Evolutionary conservation across 2,329 filamentous ascomycete genomes (phyloP), one percentile per base, ranked within the genome.

Genomic region (Sclerotinia borealis): DNA sequence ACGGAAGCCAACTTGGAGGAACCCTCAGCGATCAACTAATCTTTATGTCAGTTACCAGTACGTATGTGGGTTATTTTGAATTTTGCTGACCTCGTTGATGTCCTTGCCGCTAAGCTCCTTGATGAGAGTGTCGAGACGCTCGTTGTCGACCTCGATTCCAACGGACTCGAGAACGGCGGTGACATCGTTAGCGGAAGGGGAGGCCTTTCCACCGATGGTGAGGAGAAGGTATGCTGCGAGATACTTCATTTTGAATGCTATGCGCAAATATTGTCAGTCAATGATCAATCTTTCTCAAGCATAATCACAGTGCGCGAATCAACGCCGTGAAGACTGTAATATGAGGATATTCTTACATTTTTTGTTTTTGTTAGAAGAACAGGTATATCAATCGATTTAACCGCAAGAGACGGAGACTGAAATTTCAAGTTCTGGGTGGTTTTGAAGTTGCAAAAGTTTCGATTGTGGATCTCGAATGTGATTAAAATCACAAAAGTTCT

Each of bases 361-460:
- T 22, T 56, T 50, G 66, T 56, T 64, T 64, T 63, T 63, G 67
- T 69, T 69, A 34, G 64, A 66, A 65, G 73, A 92, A 93, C 90
- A 89, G 84, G 90, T 93, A 90, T 89, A 83, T 92, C 93, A 98
- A 98, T 98, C 93, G 87, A 89, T 96, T 98, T 96, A 96, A 97
- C 93, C 93, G 92, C 91, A 79, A 80, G 79, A 88, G 85, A 90
- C 93, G 93, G 93, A 96, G 93, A 98, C 93, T 97, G 93, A 96
- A 85, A 89, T 92, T 92, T 95, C 91, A 85, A 91, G 92, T 96
- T 74, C 72, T 67, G 56, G 59, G 59, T n/a, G 60, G 55, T 61
- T 63, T 63, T 43, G 36, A 36, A 17, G 47, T 55, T 63, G 54
- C 36, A 22, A 51, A 59, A 50, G 55, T 29, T 45, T 37, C 29